Evolutionary conservation across 2,329 filamentous ascomycete genomes (phyloP), one percentile per base, ranked within the genome.

Genomic region (Rutstroemia sp.): DNA sequence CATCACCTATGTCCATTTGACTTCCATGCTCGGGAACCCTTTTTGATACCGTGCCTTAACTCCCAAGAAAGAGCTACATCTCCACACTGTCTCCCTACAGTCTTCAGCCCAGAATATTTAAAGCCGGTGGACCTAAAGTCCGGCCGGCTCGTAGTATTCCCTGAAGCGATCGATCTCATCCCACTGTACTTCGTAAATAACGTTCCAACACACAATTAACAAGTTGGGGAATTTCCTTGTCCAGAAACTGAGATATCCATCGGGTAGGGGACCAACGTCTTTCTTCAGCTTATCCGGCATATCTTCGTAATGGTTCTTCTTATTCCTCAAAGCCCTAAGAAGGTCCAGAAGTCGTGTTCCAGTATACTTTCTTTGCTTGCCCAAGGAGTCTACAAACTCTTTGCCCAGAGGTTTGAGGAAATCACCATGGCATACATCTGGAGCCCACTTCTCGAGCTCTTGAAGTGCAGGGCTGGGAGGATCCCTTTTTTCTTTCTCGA

Each of bases 271-370:
- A 5, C 85, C 85, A 21, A 90, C 85, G 64, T 79, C 77, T 50
- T 77, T 76, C 72, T 86, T 92, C 61, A 96, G 80, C 49, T 83
- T 75, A 14, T 92, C 88, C 6, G 88, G 81, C 89, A 99, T 92
- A 70, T 99, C 94, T 67, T 96, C 92, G 70, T 96, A 99, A 69
- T 99, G 94, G 62, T 97, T 96, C 66, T 88, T 89, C 80, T 99
- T 99, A 73, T 99, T 99, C 23, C 94, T 80, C 56, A 99, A 75
- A 1, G 92, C 94, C 1, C 94, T 82, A 19, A 99, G 75, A 21
- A 99, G 77, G 72, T 99, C 94, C 54, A 99, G 74, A 69, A 99
- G 81, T 48, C 84, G 82, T 1, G 82, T 80, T 0, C 92, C 92
- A 0, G 88, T 94, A 72, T 99, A 99, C 72, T 96, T 96, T 67